Base-by-base conservation (phyloP, 768 basidiomycete genomes). In the Gloeostereum incarnatum region DNA sequence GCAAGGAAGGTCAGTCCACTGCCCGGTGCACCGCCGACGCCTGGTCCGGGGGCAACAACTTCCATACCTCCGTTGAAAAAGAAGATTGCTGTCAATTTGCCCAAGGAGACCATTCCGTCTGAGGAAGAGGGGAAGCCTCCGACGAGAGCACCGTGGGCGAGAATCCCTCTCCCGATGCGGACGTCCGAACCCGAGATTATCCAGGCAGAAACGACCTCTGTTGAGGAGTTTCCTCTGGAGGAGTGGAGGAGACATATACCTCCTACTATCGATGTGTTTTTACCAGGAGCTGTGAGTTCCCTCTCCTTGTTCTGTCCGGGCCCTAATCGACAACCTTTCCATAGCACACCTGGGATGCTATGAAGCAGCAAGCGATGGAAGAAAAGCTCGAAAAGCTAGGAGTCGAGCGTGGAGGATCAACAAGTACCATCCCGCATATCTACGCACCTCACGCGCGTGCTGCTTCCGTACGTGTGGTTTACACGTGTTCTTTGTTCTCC, bases 361-460 rank as follows among this genome's bases (percentile, higher is more conserved):
- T 88, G 43, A 82, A 75, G 56, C 73, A 78, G 48, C 69, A 63
- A 42, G 73, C 71, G 33, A 85, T 91, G 11, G 88, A 91, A 52
- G 78, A 81, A 55, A 90, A 86, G 60, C 61, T 91, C 22, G 77
- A 84, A 57, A 79, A 71, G 46, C 61, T 91, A 29, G 88, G 88
- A 17, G 78, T 91, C 2, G 86, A 88, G 55, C 73, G 71, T 45
- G 75, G 77, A 27, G 62, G 63, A 21, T 62, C 66, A 41, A 66
- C 69, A 11, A 73, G 69, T 48, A 61, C 60, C 35, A 53, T 77
- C 36, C 68, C 77, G 30, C 69, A 76, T 49, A 75, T 83, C 30
- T 73, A 76, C 48, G 82, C 78, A 19, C 81, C 83, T 23, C 87
- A 88, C 55, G 81, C 78, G 33, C 76, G 88, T 43, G 85, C 88